phyloP scores from a whole-genome alignment of 2,329 filamentous ascomycete species.

The Penicillium palitans region DNA sequence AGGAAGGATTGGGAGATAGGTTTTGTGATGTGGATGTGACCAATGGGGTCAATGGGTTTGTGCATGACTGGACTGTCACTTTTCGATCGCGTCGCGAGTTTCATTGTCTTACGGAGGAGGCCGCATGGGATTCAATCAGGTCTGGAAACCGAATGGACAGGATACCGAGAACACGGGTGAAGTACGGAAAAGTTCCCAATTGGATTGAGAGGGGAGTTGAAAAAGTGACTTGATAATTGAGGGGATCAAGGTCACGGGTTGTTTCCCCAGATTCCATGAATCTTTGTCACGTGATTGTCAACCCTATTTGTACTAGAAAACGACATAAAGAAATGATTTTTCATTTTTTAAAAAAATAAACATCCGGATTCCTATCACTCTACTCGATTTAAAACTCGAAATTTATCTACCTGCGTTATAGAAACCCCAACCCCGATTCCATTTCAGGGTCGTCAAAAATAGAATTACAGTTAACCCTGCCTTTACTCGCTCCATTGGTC shows the following conservation, averaged over 20 bases:
- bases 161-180: background rate
- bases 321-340: too few relatives aligned
- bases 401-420: background rate
- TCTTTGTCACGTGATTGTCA: background rate
- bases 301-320: too few relatives aligned
- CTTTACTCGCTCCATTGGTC: too few relatives aligned
- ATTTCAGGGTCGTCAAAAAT: background rate
- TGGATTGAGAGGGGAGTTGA: background rate
- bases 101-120: background rate
- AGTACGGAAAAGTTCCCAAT: background rate
- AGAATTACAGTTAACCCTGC: too few relatives aligned
- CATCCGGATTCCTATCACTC: background rate
- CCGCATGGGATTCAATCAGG: background rate
- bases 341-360: background rate
- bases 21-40: background rate
- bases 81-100: background rate
- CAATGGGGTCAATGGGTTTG: too few relatives aligned
- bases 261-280: background rate
- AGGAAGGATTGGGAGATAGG: fast-evolving
- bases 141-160: background rate
- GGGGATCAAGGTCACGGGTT: background rate
- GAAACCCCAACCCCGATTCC: background rate
- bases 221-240: background rate
- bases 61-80: background rate
- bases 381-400: background rate